Percentiles rank a stretch among this genome's conserved stretches.
Conservation (phyloP, 2,329 filamentous ascomycete genomes). For the Pestalotiopsis sp. region DNA sequence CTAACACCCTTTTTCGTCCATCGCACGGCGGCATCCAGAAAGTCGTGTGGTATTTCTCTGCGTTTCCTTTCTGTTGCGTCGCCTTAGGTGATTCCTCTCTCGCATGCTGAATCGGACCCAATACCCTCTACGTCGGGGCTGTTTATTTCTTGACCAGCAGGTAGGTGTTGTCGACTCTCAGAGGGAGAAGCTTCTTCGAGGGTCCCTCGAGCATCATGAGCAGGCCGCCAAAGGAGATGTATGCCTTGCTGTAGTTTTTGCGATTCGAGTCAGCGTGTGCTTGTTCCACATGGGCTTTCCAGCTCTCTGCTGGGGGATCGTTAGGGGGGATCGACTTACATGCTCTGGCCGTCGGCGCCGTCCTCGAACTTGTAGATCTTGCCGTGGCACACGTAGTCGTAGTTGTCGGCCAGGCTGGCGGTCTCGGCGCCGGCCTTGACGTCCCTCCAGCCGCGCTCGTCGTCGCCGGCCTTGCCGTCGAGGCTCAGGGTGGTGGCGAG, state of each 20-base stretch:
- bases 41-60: neutral
- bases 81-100: neutral
- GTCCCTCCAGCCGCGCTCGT: slow-evolving; percentile 78
- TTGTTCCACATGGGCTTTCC: neutral
- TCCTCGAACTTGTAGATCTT: slow-evolving; percentile 91
- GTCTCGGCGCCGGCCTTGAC: slow-evolving; percentile 53
- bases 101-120: neutral
- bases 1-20: neutral
- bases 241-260: slow-evolving; percentile 72
- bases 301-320: neutral
- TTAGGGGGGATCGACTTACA: slow-evolving; percentile 60
- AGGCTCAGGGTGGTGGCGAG: slow-evolving; percentile 84
- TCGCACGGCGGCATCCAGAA: neutral
- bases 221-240: slow-evolving; percentile 90
- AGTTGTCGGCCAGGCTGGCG: slow-evolving; percentile 71
- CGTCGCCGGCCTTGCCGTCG: slow-evolving; percentile 62
- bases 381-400: slow-evolving; percentile 85
- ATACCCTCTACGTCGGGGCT: neutral
- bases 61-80: neutral
- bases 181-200: slow-evolving; percentile 89
- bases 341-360: slow-evolving; percentile 75
- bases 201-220: slow-evolving; percentile 90
- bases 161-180: slow-evolving; percentile 93
- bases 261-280: neutral
- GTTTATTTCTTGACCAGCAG: slow-evolving; percentile 86